phyloP scores from a whole-genome alignment of 768 basidiomycete species.

The Auricularia cornea region DNA sequence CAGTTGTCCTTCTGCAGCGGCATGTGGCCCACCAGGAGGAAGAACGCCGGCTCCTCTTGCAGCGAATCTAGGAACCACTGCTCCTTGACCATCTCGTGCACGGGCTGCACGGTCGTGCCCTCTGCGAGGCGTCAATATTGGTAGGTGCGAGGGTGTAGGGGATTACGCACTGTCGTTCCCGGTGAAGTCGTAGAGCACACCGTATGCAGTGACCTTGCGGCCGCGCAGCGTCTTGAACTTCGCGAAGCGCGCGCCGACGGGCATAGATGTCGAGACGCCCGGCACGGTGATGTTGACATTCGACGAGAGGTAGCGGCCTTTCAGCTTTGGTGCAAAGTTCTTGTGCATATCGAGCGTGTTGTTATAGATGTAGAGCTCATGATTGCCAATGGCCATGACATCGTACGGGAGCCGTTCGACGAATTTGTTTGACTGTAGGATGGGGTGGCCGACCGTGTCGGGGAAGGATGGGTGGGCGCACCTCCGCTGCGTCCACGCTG shows the following conservation, averaged over 20 bases:
- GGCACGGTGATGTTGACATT: conserved; percentile 78
- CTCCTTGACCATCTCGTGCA: conserved; percentile 71
- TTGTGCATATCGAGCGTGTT: conserved; percentile 62
- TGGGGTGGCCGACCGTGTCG: conserved; percentile 17
- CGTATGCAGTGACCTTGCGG: conserved; percentile 67
- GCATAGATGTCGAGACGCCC: conserved; percentile 20
- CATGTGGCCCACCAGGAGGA: conserved; percentile 78
- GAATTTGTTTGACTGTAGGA: conserved; percentile 56
- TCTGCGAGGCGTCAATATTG: neutral
- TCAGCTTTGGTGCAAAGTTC: conserved; percentile 57
- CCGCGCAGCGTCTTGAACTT: conserved; percentile 73
- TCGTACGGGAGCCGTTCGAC: conserved; percentile 71
- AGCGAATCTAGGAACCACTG: conserved; percentile 35
- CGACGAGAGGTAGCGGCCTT: conserved; percentile 70
- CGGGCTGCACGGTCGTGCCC: conserved; percentile 51
- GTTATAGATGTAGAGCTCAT: conserved; percentile 72
- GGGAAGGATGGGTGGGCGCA: neutral
- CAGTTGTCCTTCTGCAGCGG: conserved; percentile 64
- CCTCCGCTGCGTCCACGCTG: conserved; percentile 29
- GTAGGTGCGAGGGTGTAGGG: neutral
- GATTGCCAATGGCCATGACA: conserved; percentile 78
- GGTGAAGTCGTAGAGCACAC: conserved; percentile 70
- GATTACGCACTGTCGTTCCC: conserved; percentile 39
- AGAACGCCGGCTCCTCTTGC: conserved; percentile 69
- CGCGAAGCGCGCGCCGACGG: conserved; percentile 42